A percentile compares a stretch with the other conserved stretches of the same genome.
These are phyloP conservation scores for Geotrichum siamense DNA, from an alignment of 1,139 yeast species.

Conservation along the genomic window DNA sequence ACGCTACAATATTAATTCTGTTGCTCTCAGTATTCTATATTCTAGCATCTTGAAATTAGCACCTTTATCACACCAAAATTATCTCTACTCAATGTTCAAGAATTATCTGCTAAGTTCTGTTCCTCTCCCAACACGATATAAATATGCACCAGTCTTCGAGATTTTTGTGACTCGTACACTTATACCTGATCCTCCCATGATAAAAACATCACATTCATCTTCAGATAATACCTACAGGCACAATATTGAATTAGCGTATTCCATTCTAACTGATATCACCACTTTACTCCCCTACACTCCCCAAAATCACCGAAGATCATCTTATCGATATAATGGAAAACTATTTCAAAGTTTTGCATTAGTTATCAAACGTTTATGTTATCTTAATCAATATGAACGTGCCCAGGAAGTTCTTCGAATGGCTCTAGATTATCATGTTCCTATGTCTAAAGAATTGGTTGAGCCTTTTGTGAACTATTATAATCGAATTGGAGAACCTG, in stretches of 20 bases:
- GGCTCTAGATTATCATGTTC: background rate
- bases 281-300: background rate
- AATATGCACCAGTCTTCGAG: background rate
- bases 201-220: too few relatives aligned
- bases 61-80: conserved; percentile 3
- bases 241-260: too few relatives aligned
- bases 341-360: background rate
- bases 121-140: background rate
- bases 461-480: background rate
- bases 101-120: background rate
- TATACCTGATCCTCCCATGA: too few relatives aligned
- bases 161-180: too few relatives aligned
- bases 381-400: background rate
- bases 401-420: background rate
- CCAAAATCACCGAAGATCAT: background rate
- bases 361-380: background rate
- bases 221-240: too few relatives aligned
- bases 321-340: background rate
- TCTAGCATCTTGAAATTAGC: conserved; percentile 4
- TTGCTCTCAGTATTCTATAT: conserved; percentile 14
- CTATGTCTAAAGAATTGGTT: background rate
- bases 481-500: background rate
- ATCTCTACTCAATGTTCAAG: too few relatives aligned
- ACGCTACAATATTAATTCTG: conserved; percentile 11
- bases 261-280: background rate